phyloP scores from a whole-genome alignment of 2,329 filamentous ascomycete genomes.

The Xylaria digitata region DNA sequence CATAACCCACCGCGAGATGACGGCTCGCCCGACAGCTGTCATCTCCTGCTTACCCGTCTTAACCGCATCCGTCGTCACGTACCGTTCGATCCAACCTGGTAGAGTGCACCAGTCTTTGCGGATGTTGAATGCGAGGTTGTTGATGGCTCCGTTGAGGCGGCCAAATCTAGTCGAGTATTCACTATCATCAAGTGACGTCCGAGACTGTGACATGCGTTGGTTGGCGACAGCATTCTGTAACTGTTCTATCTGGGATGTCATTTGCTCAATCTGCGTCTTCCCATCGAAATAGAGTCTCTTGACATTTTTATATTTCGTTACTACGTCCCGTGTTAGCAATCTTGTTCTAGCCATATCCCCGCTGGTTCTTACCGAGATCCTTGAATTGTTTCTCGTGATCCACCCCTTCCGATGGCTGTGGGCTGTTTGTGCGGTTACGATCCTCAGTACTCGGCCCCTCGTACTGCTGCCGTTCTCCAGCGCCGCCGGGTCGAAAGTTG shows the following conservation, averaged over 20 bases:
- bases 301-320: slow-evolving; percentile 96
- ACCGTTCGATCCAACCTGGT: slow-evolving; percentile 81
- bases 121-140: slow-evolving; percentile 94
- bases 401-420: slow-evolving; percentile 61
- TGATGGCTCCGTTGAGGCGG: slow-evolving; percentile 91
- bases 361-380: slow-evolving; percentile 62
- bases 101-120: slow-evolving; percentile 91
- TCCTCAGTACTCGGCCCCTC: slow-evolving; percentile 58
- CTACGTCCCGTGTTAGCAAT: slow-evolving; percentile 62
- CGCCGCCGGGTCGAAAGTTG: slow-evolving; percentile 56
- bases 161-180: slow-evolving; percentile 92
- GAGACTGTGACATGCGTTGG: slow-evolving; percentile 92
- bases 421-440: slow-evolving; percentile 63
- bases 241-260: slow-evolving; percentile 88
- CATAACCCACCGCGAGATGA: slow-evolving; percentile 89
- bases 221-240: slow-evolving; percentile 98
- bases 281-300: slow-evolving; percentile 98
- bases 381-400: slow-evolving; percentile 68
- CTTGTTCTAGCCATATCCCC: slow-evolving; percentile 19
- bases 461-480: slow-evolving; percentile 56
- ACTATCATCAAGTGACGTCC: slow-evolving; percentile 93
- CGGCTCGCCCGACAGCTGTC: slow-evolving; percentile 91
- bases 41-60: slow-evolving; percentile 95
- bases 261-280: slow-evolving; percentile 89
- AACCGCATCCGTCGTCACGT: slow-evolving; percentile 86